Base-by-base conservation (phyloP, 2,329 filamentous ascomycete species). In the Phialophora verrucosa region DNA sequence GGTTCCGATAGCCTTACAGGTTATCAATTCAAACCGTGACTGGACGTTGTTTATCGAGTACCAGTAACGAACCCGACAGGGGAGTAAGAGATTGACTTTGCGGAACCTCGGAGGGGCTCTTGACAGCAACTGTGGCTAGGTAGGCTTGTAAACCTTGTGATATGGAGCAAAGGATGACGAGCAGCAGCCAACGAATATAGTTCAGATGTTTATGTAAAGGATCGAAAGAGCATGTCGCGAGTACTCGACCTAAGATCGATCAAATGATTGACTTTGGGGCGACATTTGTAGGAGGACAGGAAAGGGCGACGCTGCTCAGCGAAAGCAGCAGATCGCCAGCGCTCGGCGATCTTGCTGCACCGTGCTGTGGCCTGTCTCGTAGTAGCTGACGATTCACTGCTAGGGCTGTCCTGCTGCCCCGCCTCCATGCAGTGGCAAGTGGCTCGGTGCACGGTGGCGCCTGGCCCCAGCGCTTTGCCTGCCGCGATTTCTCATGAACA, bases 81-180 rank as follows among this genome's bases (percentile, higher is more conserved):
- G 57, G 38, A 51, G 23, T n/a, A 20, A 59, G 25, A 49, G 57
- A 59, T 59, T 59, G 42, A 59, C 38, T 59, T 59, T 44, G 6
- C 49, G 20, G 49, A 29, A 23, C 49, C 49, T 51, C 49, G 20
- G 49, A 51, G 49, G 49, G 20, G 20, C 20, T 29, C 25, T 51
- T 29, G 42, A 49, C 14, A 42, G 42, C 49, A 29, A 27, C 27
- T 32, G 38, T 47, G 27, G 57, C 57, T 59, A 59, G 47, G 20
- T 47, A 23, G 44, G 57, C 27, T 47, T 59, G 57, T 35, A 50
- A 59, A 59, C 57, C 47, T 59, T 59, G 57, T 59, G 57, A 38
- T 42, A 59, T 59, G 57, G 57, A 59, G 57, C 20, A 29, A 59
- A 14, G 57, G 29, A 59, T 49, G 57, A 50, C 27, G 38, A 32